These are phyloP conservation scores for Globisporangium yorkense DNA, from an alignment of 352 stramenopile species.

Conservation along the genomic window DNA sequence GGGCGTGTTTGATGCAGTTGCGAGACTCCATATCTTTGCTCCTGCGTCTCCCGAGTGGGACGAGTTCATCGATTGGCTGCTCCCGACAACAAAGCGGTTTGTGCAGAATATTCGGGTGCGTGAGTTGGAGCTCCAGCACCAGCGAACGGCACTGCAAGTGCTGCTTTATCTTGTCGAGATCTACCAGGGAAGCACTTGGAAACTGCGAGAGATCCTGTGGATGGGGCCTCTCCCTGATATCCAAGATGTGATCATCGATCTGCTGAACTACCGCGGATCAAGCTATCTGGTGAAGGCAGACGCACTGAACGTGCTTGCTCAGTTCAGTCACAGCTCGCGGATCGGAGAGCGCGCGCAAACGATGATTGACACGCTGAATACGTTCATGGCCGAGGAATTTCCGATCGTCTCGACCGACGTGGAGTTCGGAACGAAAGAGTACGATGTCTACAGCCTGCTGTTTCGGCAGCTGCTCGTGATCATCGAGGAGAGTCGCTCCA, in stretches of 20 bases:
- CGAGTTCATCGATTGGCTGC: slow-evolving; percentile 37
- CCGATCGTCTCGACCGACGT: slow-evolving; percentile 74
- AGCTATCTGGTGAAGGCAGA: slow-evolving; percentile 63
- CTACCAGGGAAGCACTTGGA: slow-evolving; percentile 27
- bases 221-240: slow-evolving; percentile 37
- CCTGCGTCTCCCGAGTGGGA: slow-evolving; percentile 36
- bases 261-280: slow-evolving; percentile 30
- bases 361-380: slow-evolving; percentile 28
- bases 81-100: slow-evolving; percentile 36
- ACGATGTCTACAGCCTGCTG: slow-evolving; percentile 51
- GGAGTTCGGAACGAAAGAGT: slow-evolving; percentile 48
- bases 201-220: slow-evolving; percentile 19
- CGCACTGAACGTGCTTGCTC: slow-evolving; percentile 35
- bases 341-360: slow-evolving; percentile 7
- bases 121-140: slow-evolving; percentile 24
- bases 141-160: slow-evolving; percentile 35
- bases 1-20: slow-evolving; percentile 34
- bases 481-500: slow-evolving; percentile 44
- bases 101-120: slow-evolving; percentile 19
- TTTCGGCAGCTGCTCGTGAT: slow-evolving; percentile 44
- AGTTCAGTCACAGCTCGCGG: slow-evolving; percentile 20
- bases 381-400: slow-evolving; percentile 70
- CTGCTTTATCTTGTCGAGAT: slow-evolving; percentile 39
- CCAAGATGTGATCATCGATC: slow-evolving; percentile 19
- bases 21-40: slow-evolving; percentile 24